These are phyloP conservation scores for Didymella pinodella DNA, from an alignment of 2,329 filamentous ascomycete species.

Conservation along the genomic window DNA sequence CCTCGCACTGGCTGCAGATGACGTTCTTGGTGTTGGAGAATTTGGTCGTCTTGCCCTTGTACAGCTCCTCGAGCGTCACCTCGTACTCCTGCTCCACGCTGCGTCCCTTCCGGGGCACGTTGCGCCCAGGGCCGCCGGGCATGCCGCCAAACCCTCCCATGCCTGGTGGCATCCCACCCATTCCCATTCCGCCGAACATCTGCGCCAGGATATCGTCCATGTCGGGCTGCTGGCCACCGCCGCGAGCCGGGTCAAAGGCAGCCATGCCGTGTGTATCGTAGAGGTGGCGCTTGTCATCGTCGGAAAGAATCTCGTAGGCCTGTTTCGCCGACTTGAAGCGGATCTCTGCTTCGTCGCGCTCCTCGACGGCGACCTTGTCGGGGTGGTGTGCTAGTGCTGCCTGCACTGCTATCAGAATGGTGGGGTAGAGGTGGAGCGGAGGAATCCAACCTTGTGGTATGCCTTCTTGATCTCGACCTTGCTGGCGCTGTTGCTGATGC, in stretches of 20 bases:
- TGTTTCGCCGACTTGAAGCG: conserved; percentile 93
- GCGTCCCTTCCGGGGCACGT: conserved; percentile 71
- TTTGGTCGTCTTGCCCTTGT: conserved; percentile 98
- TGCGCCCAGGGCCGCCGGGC: conserved; percentile 58
- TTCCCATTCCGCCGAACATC: conserved; percentile 75
- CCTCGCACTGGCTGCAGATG: conserved; percentile 86
- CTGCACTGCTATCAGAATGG: conserved; percentile 55
- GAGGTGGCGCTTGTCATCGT: conserved; percentile 89
- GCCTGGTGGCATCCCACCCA: conserved; percentile 55
- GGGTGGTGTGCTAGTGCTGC: conserved; percentile 88
- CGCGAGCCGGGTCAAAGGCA: conserved; percentile 82
- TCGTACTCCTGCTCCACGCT: conserved; percentile 92
- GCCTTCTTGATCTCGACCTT: conserved; percentile 91
- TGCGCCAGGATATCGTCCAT: conserved; percentile 91
- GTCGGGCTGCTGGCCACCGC: conserved; percentile 73
- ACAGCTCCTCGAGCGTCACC: conserved; percentile 90
- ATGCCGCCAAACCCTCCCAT: conserved; percentile 73
- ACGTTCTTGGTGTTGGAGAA: conserved; percentile 96
- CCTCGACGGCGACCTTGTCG: conserved; percentile 90
- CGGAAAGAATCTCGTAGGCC: conserved; percentile 96
- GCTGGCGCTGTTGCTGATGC: conserved; percentile 73
- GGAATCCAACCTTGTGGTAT: conserved; percentile 81
- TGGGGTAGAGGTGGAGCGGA: conserved; percentile 2
- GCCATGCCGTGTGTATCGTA: conserved; percentile 97
- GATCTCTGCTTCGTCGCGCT: conserved; percentile 83